phyloP scores from a whole-genome alignment of 306 rosid genomes.

The Castanopsis chinensis region DNA sequence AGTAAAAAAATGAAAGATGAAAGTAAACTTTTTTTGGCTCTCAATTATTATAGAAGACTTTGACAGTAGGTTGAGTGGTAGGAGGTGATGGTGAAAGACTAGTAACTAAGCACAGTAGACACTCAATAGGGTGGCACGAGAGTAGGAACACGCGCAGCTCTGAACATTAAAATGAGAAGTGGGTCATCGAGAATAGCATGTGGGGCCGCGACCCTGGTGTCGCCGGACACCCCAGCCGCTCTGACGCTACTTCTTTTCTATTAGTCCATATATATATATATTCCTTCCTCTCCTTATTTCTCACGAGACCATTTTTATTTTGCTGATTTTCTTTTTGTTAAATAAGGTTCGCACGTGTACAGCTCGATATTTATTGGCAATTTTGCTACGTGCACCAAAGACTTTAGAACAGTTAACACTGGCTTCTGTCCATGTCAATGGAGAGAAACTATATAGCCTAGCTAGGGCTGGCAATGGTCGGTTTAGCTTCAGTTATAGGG shows the following conservation, averaged over 20 bases:
- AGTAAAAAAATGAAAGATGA: too few species aligned
- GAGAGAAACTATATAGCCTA: background rate
- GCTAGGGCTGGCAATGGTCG: background rate
- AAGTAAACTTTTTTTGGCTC: too few species aligned
- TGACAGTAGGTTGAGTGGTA: background rate
- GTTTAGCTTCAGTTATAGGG: background rate
- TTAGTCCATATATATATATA: background rate
- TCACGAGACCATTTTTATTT: conserved; percentile 14
- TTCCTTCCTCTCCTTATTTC: conserved; percentile 28
- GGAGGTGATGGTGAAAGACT: background rate
- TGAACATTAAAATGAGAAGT: background rate
- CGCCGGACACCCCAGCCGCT: conserved; percentile 47
- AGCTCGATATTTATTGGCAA: conserved; percentile 40
- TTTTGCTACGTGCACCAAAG: conserved; percentile 9
- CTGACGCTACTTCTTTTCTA: conserved; percentile 35
- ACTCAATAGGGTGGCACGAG: background rate
- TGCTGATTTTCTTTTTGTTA: background rate
- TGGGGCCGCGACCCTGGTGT: conserved; percentile 50
- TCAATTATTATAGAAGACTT: background rate
- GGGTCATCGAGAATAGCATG: conserved; percentile 35
- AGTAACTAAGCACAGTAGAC: too few species aligned
- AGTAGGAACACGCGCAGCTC: background rate
- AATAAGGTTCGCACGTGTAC: conserved; percentile 53
- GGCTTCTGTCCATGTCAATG: background rate
- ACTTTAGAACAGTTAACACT: background rate